Evolutionary conservation across 2,329 filamentous ascomycete genomes (phyloP).

Genomic region (Bipolaris sorokiniana): DNA sequence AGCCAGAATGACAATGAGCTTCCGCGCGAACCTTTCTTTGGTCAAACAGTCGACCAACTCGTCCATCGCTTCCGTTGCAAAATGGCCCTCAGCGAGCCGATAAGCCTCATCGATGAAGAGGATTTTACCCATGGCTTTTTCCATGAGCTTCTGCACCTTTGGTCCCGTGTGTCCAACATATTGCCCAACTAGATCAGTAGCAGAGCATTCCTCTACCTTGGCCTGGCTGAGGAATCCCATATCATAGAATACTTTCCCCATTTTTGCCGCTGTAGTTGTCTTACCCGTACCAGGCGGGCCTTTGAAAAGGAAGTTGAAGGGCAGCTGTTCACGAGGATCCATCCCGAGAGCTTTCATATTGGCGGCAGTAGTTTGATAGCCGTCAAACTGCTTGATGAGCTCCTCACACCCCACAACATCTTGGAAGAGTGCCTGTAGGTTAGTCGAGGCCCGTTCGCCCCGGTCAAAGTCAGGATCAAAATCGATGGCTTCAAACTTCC

Average conservation of each 20-base stretch:
- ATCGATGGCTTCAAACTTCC: slow-evolving; percentile 55
- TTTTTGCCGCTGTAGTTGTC: slow-evolving; percentile 72
- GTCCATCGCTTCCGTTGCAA: slow-evolving; percentile 62
- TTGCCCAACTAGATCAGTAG: slow-evolving; percentile 70
- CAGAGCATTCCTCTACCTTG: slow-evolving; percentile 70
- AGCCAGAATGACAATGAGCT: slow-evolving; percentile 70
- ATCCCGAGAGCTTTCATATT: slow-evolving; percentile 59
- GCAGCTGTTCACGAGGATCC: slow-evolving; percentile 64
- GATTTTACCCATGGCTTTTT: slow-evolving; percentile 68
- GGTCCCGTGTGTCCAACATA: slow-evolving; percentile 74
- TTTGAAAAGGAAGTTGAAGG: slow-evolving; percentile 72
- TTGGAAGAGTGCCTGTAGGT: slow-evolving; percentile 62
- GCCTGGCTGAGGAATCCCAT: slow-evolving; percentile 69
- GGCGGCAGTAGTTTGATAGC: slow-evolving; percentile 60
- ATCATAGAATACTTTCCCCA: slow-evolving; percentile 77
- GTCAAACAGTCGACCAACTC: slow-evolving; percentile 60
- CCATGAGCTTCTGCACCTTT: slow-evolving; percentile 66
- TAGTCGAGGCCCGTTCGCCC: slow-evolving; percentile 48
- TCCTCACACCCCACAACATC: slow-evolving; percentile 65
- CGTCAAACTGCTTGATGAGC: slow-evolving; percentile 60
- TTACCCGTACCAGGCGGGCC: slow-evolving; percentile 66
- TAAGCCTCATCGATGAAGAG: slow-evolving; percentile 78
- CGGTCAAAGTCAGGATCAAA: slow-evolving; percentile 68
- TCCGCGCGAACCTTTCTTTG: slow-evolving; percentile 63
- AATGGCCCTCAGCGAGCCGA: slow-evolving; percentile 63